phyloP scores from a whole-genome alignment of 768 basidiomycete species.

The Scleroderma bovista region DNA sequence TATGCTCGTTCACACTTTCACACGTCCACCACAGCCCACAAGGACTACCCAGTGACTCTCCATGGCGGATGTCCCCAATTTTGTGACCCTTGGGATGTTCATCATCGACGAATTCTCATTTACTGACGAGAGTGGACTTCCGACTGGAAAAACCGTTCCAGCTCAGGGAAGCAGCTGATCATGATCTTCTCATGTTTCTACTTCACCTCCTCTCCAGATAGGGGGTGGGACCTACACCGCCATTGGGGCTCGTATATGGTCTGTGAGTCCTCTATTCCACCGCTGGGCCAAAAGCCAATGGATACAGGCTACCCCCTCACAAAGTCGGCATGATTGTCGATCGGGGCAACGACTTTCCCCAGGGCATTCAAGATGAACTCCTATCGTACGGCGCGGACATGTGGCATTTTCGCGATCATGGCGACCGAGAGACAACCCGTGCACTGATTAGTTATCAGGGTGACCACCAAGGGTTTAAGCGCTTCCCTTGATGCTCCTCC shows the following conservation, averaged over 20 bases:
- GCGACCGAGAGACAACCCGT: slow-evolving; percentile 54
- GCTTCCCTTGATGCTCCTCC: not conserved
- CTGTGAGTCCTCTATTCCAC: not conserved
- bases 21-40: not conserved
- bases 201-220: slow-evolving; percentile 44
- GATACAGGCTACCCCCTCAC: slow-evolving; percentile 55
- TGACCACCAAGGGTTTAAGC: slow-evolving; percentile 58
- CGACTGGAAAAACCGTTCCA: slow-evolving; percentile 39
- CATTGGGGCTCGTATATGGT: slow-evolving; percentile 83
- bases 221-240: slow-evolving; percentile 83
- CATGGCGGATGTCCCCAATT: slow-evolving; percentile 22
- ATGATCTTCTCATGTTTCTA: not conserved
- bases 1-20: slow-evolving; percentile 9
- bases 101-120: slow-evolving; percentile 81
- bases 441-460: slow-evolving; percentile 73
- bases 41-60: not conserved
- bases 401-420: slow-evolving; percentile 70
- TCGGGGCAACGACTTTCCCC: slow-evolving; percentile 71
- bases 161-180: slow-evolving; percentile 42
- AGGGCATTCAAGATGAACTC: slow-evolving; percentile 47
- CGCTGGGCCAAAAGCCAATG: not conserved
- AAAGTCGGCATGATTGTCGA: slow-evolving; percentile 82
- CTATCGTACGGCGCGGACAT: slow-evolving; percentile 63
- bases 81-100: slow-evolving; percentile 82
- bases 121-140: slow-evolving; percentile 48